Percentiles rank a stretch among this genome's conserved stretches.
Conservation (phyloP, 805 yeast species). For the Cyberlindnera maritima region DNA sequence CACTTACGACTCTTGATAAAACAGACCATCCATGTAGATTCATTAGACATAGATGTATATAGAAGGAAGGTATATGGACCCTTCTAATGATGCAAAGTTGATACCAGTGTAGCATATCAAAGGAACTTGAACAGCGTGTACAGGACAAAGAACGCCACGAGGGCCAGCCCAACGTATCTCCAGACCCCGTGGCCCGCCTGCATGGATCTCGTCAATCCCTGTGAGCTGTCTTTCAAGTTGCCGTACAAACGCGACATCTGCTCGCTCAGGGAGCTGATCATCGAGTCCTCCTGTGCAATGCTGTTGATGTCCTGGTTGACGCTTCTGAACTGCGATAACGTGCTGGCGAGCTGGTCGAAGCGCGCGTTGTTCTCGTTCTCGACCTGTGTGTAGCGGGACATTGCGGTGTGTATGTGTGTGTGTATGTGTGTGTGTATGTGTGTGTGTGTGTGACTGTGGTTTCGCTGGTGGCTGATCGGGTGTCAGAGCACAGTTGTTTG, state of each 20-base stretch:
- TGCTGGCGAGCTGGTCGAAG: conserved; percentile 60
- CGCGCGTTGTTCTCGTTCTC: conserved; percentile 53
- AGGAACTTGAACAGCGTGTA: conserved; percentile 54
- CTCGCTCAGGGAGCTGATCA: conserved; percentile 42
- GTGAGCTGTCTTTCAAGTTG: conserved; percentile 50
- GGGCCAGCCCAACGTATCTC: conserved; percentile 56
- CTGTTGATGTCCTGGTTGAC: conserved; percentile 67
- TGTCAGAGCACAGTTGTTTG: not conserved
- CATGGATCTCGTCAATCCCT: conserved; percentile 53
- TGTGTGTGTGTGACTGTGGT: no score
- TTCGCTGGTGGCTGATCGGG: no score
- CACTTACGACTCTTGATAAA: not conserved
- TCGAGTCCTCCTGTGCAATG: conserved; percentile 55
- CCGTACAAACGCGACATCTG: conserved; percentile 48
- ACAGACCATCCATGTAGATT: no score
- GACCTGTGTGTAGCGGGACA: conserved; percentile 27
- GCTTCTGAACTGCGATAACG: conserved; percentile 59
- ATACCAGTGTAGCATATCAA: no score
- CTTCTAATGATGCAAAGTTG: no score
- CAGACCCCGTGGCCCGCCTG: conserved; percentile 56
- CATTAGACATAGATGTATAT: no score
- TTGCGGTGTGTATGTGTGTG: not conserved
- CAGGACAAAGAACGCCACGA: conserved; percentile 51
- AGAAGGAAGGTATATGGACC: not conserved
- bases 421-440: no score